Base-by-base conservation (phyloP, 805 yeast species). In the Metschnikowia reukaufii region DNA sequence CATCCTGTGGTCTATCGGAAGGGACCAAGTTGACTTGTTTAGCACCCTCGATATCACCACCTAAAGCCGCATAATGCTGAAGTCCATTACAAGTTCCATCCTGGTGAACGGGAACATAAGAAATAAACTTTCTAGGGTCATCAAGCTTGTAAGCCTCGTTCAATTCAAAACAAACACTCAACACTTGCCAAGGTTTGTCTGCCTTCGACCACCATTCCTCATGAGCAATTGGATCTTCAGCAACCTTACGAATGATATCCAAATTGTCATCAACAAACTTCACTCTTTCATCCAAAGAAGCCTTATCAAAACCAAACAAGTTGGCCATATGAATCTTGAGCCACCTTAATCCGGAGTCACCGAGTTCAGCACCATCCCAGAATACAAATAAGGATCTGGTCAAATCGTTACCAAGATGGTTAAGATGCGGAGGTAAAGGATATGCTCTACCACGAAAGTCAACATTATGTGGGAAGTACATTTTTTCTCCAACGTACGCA, bases 31-130 rank as follows among this genome's bases (percentile, higher is more conserved):
- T 86, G 32, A 86, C 95, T 66, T 86, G 92, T 43, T 69, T 74
- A 2, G 94, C 95, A 67, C 95, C 95, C 64, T 83, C 91, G 15
- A 78, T 56, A 66, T 86, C 95, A 69, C 94, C 92, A 63, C 94
- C 94, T 43, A 86, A 70, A 0, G 95, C 95, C 21, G 95, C 94
- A 65, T 86, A 86, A 69, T 86, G 95, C 59, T 86, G 95, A 50
- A 86, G 72, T 16, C 95, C 95, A 60, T 86, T 86, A 69, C 95
- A 86, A 0, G 94, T 85, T 56, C 95, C 95, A 68, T 86, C 95
- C 65, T 85, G 92, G 63, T 86, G 94, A 31, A 86, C 85, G 1
- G 94, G 92, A 52, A 84, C 83, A 61, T 82, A 85, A 1, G 89
- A 83, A 17, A 84, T 65, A 56, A 65, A 84, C 50, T 82, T 74